A percentile compares a stretch with the other conserved stretches of the same genome.
Conservation (phyloP, 805 yeast species). For the Teunomyces stri region DNA sequence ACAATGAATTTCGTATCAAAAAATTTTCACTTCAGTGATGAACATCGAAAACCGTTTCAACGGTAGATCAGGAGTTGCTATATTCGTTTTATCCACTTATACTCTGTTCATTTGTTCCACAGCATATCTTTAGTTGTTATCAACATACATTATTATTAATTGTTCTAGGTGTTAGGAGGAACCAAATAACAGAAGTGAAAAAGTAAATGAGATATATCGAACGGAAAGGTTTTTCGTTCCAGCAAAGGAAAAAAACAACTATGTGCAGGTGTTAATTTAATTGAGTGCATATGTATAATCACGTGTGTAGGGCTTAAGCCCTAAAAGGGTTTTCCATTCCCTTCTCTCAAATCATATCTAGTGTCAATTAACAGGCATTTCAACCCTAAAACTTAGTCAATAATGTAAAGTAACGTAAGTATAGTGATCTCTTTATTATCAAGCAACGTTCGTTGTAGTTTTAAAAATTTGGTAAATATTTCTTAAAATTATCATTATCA, state of each 20-base stretch:
- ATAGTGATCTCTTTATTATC: no score
- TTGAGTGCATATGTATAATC: not conserved
- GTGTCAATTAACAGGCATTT: no score
- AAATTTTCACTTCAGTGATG: not conserved
- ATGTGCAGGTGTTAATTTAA: not conserved
- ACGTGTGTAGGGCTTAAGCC: constrained; percentile 6
- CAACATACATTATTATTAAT: constrained; percentile 15
- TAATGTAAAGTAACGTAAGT: no score
- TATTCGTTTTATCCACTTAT: not conserved
- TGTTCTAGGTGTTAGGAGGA: constrained; percentile 12
- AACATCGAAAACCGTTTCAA: not conserved
- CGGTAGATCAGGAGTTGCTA: not conserved
- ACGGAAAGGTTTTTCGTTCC: constrained; percentile 2
- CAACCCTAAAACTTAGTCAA: no score
- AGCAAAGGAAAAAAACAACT: not conserved
- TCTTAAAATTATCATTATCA: no score
- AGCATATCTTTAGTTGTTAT: not conserved
- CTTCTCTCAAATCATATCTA: no score
- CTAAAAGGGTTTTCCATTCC: not conserved
- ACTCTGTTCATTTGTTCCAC: constrained; percentile 1
- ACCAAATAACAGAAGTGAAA: constrained; percentile 5
- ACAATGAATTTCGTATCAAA: not conserved
- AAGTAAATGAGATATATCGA: constrained; percentile 4
- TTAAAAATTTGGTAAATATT: no score
- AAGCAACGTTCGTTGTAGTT: no score